Base-by-base conservation (phyloP, 2,329 filamentous ascomycete species). In the Colletotrichum caudatum region DNA sequence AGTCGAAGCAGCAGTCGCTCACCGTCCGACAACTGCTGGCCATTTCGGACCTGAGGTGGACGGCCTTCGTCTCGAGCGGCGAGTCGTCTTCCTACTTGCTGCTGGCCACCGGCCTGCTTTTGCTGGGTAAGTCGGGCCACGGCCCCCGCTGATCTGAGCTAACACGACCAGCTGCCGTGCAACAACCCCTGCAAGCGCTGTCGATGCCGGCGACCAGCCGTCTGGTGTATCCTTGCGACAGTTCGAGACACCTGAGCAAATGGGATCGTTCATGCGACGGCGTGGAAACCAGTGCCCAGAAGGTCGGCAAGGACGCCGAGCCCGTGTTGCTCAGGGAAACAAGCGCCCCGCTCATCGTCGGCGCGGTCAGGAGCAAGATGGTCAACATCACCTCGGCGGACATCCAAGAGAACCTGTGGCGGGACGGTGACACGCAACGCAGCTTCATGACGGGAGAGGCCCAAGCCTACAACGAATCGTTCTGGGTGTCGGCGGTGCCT, bases 401-500 rank as follows among this genome's bases (percentile, higher is more conserved):
- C 33, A 57, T 73, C 23, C 68, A 73, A 26, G 58, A 71, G 23
- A 66, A 72, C 6, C 64, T 73, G 18, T 73, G 71, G 71, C 64
- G 71, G 29, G 54, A 44, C 33, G 50, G 54, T n/a, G 59, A 71
- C 16, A 73, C 46, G 16, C 53, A 68, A 20, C 59, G 60, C 7
- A 71, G 69, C 46, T 72, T 72, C 39, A n/a, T 54, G 37, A 64
- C 60, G 2, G 69, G 69, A 7, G 26, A 53, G 23, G 29, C 64
- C 3, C 69, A 69, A n/a, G 65, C 51, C 7, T 73, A 59, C 33
- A 44, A 72, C 41, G 64, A 66, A 14, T 44, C 69, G 5, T 73
- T 72, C 57, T 73, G 72, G 72, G 72, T 65, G 3, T 73, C 72
- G 8, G 60, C 72, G 7, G 50, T 73, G 16, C 65, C 72, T 6